These are phyloP conservation scores for Eimeria sp. DNA, from an alignment of 169 alveolate genomes.

Conservation along the genomic window DNA sequence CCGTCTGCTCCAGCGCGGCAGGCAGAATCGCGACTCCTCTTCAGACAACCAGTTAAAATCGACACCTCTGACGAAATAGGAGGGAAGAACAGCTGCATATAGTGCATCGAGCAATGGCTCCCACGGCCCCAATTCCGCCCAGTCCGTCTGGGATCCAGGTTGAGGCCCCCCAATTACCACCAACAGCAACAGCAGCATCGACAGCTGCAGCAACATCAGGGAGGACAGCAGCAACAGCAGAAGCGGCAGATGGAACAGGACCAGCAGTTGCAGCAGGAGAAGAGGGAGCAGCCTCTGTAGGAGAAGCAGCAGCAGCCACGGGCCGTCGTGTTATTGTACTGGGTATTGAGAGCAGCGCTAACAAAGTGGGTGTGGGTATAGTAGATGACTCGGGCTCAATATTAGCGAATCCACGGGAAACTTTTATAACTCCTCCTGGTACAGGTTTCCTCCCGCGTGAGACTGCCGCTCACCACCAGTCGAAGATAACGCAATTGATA, in stretches of 20 bases:
- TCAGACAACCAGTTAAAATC: too few relatives aligned
- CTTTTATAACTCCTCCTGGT: conserved; percentile 99
- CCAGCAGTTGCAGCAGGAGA: background rate
- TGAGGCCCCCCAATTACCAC: background rate
- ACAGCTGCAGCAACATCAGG: background rate
- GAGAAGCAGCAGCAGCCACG: too few relatives aligned
- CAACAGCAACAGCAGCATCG: background rate
- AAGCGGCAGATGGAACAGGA: background rate
- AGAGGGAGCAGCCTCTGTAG: background rate
- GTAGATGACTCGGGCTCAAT: conserved; percentile 96
- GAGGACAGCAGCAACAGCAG: background rate
- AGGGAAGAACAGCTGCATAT: background rate
- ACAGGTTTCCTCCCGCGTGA: conserved; percentile 99
- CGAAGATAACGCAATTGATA: conserved; percentile 93
- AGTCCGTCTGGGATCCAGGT: background rate
- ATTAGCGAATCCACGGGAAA: conserved; percentile 97
- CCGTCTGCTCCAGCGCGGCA: too few relatives aligned
- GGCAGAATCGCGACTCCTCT: too few relatives aligned
- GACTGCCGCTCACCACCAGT: conserved; percentile 98
- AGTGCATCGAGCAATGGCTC: background rate
- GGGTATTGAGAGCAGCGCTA: conserved; percentile 99
- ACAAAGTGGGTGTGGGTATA: conserved; percentile 98
- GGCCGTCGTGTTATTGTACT: conserved; percentile 88
- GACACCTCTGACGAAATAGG: conserved; percentile 97
- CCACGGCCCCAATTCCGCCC: background rate